A percentile compares a stretch with the other conserved stretches of the same genome.
phyloP scores from a whole-genome alignment of 306 rosid genomes.

The Ochetophila trinervis region DNA sequence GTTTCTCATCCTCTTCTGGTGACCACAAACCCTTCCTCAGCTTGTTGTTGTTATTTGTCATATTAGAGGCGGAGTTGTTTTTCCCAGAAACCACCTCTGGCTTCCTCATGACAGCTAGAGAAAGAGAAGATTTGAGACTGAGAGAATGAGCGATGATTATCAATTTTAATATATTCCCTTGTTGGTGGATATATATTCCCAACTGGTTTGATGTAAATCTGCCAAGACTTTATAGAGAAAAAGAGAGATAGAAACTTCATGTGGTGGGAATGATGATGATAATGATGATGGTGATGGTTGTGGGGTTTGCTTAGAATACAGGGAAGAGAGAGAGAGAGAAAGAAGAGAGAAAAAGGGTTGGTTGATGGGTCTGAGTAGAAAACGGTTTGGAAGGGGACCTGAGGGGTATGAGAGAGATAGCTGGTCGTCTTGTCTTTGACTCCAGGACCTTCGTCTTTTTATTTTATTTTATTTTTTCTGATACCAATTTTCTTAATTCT shows the following conservation, averaged over 20 bases:
- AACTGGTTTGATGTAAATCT: constrained; percentile 50
- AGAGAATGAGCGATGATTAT: not conserved
- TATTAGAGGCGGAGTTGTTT: too few species aligned
- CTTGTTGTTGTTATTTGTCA: too few species aligned
- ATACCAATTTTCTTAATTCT: constrained; percentile 54
- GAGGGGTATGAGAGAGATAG: constrained; percentile 32
- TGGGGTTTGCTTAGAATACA: constrained; percentile 93
- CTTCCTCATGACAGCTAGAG: constrained; percentile 55
- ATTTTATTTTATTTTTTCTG: constrained; percentile 19
- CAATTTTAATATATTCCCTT: not conserved
- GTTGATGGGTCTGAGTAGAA: constrained; percentile 93
- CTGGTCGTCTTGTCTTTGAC: constrained; percentile 87
- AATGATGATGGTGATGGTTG: constrained; percentile 64
- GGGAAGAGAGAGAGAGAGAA: constrained; percentile 51
- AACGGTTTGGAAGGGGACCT: constrained; percentile 97
- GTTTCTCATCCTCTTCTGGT: constrained; percentile 88
- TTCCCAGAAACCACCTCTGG: constrained; percentile 36
- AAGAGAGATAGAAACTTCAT: constrained; percentile 55
- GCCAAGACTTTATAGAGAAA: constrained; percentile 43
- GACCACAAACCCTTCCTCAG: constrained; percentile 92
- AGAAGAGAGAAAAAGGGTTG: constrained; percentile 35
- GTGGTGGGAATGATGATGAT: constrained; percentile 66
- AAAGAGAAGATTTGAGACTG: not conserved
- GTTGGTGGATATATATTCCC: constrained; percentile 31
- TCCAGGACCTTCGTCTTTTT: constrained; percentile 46